These are phyloP conservation scores for Monosporozyma aquatica DNA, from an alignment of 805 yeast genomes.

Conservation along the genomic window DNA sequence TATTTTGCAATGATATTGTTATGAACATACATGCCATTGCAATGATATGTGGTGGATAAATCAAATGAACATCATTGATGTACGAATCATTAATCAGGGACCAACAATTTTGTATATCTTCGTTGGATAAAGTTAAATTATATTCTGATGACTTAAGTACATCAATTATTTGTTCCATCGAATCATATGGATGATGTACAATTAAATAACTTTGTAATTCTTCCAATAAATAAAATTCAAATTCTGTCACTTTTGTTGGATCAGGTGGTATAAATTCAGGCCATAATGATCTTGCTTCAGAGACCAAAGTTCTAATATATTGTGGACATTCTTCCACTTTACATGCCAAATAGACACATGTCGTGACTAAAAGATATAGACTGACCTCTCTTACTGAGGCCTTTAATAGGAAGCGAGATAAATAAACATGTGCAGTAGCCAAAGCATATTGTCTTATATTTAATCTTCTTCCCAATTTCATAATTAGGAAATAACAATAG, in stretches of 20 bases:
- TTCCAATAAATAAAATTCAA: slow-evolving; percentile 87
- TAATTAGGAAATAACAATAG: slow-evolving; percentile 65
- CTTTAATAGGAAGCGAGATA: slow-evolving; percentile 65
- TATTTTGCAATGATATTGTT: slow-evolving; percentile 38
- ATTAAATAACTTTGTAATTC: slow-evolving; percentile 67
- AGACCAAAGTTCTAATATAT: slow-evolving; percentile 73
- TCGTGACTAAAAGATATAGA: slow-evolving; percentile 67
- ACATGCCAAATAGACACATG: slow-evolving; percentile 83
- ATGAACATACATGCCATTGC: slow-evolving; percentile 78
- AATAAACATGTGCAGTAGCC: slow-evolving; percentile 81
- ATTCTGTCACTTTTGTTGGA: slow-evolving; percentile 83
- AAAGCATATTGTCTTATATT: slow-evolving; percentile 73
- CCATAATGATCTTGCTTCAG: slow-evolving; percentile 86
- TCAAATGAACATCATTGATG: slow-evolving; percentile 73
- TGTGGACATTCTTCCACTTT: slow-evolving; percentile 94
- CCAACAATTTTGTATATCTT: slow-evolving; percentile 82
- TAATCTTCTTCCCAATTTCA: slow-evolving; percentile 69
- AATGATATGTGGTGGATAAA: slow-evolving; percentile 83
- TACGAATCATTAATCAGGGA: slow-evolving; percentile 82
- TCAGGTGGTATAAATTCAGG: slow-evolving; percentile 92
- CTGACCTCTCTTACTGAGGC: slow-evolving; percentile 76
- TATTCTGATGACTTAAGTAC: slow-evolving; percentile 32
- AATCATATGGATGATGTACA: slow-evolving; percentile 68
- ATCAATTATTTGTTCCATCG: slow-evolving; percentile 45
- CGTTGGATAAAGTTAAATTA: slow-evolving; percentile 35